phyloP scores from a whole-genome alignment of 169 alveolate genomes.

The Eimeria sp. region DNA sequence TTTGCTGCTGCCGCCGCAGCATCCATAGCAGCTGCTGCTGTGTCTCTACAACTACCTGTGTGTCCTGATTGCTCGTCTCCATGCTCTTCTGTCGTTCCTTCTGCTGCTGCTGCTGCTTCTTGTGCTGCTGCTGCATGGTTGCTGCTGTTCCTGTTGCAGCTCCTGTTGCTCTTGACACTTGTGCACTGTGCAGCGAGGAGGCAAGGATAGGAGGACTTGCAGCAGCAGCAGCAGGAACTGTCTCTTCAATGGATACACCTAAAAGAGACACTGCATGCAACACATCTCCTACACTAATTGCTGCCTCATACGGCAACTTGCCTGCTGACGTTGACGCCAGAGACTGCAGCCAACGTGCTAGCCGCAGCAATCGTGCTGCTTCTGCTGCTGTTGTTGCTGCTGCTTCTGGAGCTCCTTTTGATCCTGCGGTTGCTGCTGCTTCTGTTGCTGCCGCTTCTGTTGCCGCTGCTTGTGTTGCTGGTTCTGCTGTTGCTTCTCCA shows the following conservation, averaged over 20 bases:
- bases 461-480: neutral
- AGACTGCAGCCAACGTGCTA: constrained; percentile 11
- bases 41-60: neutral
- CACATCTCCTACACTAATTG: neutral
- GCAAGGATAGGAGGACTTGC: neutral
- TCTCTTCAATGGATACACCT: neutral
- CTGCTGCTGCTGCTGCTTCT: constrained; percentile 33
- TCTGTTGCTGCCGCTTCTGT: neutral
- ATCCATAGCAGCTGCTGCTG: constrained; percentile 15
- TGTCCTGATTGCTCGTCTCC: neutral
- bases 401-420: neutral
- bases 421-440: neutral
- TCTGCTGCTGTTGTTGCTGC: neutral
- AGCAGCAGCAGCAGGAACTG: neutral
- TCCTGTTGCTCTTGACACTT: neutral
- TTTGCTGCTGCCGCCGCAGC: constrained; percentile 60
- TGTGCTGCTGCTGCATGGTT: neutral
- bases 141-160: neutral
- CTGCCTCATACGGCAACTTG: neutral
- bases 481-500: neutral
- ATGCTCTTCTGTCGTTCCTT: neutral
- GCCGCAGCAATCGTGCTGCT: neutral
- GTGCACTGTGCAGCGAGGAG: neutral
- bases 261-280: neutral
- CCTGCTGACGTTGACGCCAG: neutral